These are phyloP conservation scores for Plasmodium knowlesi DNA, from an alignment of 169 alveolate species.

Conservation along the genomic window DNA sequence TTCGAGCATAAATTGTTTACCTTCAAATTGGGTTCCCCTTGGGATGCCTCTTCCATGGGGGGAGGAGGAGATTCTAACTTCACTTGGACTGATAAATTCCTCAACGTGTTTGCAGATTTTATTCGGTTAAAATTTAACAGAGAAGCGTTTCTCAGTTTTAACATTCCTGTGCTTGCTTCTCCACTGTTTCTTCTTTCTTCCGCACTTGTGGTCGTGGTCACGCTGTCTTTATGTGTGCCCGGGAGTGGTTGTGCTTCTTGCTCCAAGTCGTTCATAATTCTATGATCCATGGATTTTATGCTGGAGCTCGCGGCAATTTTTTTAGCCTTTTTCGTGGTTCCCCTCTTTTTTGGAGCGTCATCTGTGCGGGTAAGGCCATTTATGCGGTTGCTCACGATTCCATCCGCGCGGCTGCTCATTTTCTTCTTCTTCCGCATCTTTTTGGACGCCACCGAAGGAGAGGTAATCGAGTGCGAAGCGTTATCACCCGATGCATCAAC, in stretches of 20 bases:
- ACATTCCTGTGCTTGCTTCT: conserved; percentile 5
- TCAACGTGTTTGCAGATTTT: conserved; percentile 15
- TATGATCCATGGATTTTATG: neutral
- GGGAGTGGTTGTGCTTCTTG: neutral
- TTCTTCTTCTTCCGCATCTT: conserved; percentile 20
- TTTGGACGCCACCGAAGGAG: conserved; percentile 15
- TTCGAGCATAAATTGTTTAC: conserved; percentile 41
- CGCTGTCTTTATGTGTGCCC: neutral
- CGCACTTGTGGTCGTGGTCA: neutral
- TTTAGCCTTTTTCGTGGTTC: neutral
- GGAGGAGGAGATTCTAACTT: conserved; percentile 11
- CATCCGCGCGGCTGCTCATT: neutral
- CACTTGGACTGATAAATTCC: conserved; percentile 54
- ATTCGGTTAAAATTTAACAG: conserved; percentile 20
- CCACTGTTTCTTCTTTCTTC: conserved; percentile 23
- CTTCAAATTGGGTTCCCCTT: conserved; percentile 12
- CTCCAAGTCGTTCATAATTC: neutral
- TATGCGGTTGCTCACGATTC: neutral
- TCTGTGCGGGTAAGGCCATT: neutral
- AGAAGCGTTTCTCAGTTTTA: conserved; percentile 22
- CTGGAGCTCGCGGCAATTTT: neutral
- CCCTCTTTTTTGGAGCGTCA: conserved; percentile 4
- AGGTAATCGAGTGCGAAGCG: conserved; percentile 1
- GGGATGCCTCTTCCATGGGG: neutral
- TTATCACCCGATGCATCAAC: conserved; percentile 6